phyloP scores from a whole-genome alignment of 73 alveolate species.

The Paramecium pentaurelia region DNA sequence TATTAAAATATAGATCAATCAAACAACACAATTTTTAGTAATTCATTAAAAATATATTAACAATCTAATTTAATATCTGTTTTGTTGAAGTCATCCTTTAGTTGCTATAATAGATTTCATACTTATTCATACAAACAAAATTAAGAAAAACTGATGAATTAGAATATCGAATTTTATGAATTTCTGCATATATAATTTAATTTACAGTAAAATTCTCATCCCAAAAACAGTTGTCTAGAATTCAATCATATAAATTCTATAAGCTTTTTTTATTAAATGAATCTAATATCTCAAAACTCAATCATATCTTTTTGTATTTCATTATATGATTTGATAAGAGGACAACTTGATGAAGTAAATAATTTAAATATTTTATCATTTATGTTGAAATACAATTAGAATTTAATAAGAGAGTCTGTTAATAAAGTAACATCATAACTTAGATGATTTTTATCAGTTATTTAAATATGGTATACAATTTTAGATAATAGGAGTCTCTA shows the following conservation, averaged over 20 bases:
- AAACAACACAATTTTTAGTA: background rate
- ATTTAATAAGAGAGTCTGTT: background rate
- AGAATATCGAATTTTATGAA: background rate
- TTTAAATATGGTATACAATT: background rate
- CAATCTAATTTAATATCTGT: background rate
- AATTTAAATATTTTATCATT: background rate
- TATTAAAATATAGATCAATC: background rate
- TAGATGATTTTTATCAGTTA: background rate
- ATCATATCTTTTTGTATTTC: background rate
- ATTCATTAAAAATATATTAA: background rate
- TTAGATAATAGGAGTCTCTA: background rate
- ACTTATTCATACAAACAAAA: background rate
- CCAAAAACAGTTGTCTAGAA: background rate
- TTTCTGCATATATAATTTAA: background rate
- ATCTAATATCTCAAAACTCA: background rate
- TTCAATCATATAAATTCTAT: background rate
- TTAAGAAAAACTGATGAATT: background rate
- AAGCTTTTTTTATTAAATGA: background rate
- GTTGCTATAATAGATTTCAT: background rate
- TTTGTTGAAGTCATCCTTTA: background rate
- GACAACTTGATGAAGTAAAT: background rate
- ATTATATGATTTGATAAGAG: background rate
- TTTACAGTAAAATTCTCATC: background rate
- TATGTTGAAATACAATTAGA: background rate
- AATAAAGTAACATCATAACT: background rate